Conservation (phyloP, 192 early-diverging fungal genomes). For the Geranomyces michiganensis region DNA sequence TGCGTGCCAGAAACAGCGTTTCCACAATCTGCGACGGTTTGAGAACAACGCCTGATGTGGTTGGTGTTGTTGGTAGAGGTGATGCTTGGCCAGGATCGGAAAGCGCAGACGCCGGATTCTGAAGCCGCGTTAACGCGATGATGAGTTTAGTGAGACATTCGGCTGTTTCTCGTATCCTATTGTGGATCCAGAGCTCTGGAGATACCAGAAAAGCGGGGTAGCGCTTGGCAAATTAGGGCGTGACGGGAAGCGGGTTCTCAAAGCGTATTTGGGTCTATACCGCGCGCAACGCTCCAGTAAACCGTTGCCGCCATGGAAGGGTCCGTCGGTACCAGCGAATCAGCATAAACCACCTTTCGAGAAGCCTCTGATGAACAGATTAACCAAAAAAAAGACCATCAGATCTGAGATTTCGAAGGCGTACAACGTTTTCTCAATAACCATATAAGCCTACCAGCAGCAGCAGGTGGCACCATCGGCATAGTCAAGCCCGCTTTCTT, state of each 20-base stretch:
- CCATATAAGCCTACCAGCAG: no score
- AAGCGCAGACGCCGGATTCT: background rate
- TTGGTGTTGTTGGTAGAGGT: background rate
- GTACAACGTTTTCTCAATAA: no score
- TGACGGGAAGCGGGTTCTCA: background rate
- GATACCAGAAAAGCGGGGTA: background rate
- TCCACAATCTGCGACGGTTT: conserved; percentile 18
- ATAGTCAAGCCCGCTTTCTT: background rate
- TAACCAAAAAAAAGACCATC: background rate
- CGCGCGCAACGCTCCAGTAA: conserved; percentile 6
- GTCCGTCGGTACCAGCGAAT: conserved; percentile 11
- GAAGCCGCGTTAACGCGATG: background rate
- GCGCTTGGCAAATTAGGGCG: background rate
- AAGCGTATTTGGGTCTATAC: conserved; percentile 11
- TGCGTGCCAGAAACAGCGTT: conserved; percentile 16
- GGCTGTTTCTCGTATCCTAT: conserved; percentile 11
- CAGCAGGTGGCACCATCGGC: background rate
- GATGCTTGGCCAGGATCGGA: background rate
- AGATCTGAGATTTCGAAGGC: no score
- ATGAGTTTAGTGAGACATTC: conserved; percentile 18
- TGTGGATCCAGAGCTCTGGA: conserved; percentile 3
- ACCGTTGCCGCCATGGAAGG: conserved; percentile 18
- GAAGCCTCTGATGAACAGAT: conserved; percentile 3
- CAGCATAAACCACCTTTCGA: background rate
- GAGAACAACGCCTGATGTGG: background rate